A percentile compares a stretch with the other conserved stretches of the same genome.
Conservation (phyloP, 2,329 filamentous ascomycete genomes). For the Tetracladium maxilliforme region DNA sequence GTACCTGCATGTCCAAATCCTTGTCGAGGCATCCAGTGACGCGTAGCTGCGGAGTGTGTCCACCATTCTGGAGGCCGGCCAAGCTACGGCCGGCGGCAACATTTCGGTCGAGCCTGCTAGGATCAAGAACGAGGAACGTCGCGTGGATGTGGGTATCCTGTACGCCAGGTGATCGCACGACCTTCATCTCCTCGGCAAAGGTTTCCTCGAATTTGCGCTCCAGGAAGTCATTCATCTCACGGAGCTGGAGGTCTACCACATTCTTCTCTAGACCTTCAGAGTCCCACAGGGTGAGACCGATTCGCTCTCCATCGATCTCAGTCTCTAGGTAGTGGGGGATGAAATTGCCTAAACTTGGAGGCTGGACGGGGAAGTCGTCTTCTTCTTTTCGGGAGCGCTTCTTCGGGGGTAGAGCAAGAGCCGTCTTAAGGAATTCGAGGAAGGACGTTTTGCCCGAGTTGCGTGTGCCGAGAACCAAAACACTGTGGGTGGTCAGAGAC, state of each 20-base stretch:
- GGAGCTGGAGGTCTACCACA: slow-evolving; percentile 83
- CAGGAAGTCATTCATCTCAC: slow-evolving; percentile 81
- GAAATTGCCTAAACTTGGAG: slow-evolving; percentile 53
- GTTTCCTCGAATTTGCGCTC: slow-evolving; percentile 99
- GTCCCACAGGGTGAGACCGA: slow-evolving; percentile 92
- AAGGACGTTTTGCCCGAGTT: slow-evolving; percentile 92
- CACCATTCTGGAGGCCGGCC: slow-evolving; percentile 29
- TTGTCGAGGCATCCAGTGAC: slow-evolving; percentile 64
- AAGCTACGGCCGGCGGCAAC: slow-evolving; percentile 52
- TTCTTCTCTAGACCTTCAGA: slow-evolving; percentile 91
- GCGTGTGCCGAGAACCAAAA: slow-evolving; percentile 78
- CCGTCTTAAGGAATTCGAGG: slow-evolving; percentile 83
- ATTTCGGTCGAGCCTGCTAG: slow-evolving; percentile 70
- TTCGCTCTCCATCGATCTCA: slow-evolving; percentile 80
- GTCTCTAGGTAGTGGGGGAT: slow-evolving; percentile 84
- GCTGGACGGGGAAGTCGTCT: slow-evolving; percentile 39
- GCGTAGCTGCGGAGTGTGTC: slow-evolving; percentile 24
- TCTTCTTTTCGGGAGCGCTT: slow-evolving; percentile 40
- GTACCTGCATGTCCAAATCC: slow-evolving; percentile 77
- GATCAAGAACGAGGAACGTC: slow-evolving; percentile 84
- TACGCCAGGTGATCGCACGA: slow-evolving; percentile 79
- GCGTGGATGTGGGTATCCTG: slow-evolving; percentile 97
- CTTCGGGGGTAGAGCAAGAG: slow-evolving; percentile 68
- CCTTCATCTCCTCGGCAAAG: slow-evolving; percentile 94
- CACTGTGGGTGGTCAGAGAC: slow-evolving; percentile 31